A percentile compares a stretch with the other conserved stretches of the same genome.
These are phyloP conservation scores for Cotoneaster glaucophyllus DNA, from an alignment of 306 rosid species.

Conservation along the genomic window DNA sequence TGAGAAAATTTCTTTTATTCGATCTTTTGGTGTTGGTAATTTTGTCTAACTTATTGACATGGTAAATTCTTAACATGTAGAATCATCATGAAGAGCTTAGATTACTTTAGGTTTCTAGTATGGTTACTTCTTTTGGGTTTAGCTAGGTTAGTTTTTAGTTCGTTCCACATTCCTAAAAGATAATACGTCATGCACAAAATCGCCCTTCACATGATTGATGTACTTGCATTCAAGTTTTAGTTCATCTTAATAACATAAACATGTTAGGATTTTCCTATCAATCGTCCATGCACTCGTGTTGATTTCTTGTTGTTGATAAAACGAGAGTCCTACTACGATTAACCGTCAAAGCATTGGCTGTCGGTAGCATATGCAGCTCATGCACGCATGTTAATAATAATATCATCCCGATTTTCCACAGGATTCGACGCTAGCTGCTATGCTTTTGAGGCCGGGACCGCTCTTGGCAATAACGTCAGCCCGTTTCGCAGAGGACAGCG, in stretches of 20 bases:
- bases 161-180: no score
- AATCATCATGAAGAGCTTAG: not conserved
- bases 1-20: no score
- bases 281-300: not conserved
- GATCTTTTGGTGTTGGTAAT: no score
- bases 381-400: no score
- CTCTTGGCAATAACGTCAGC: constrained; percentile 47
- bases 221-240: not conserved
- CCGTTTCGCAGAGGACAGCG: constrained; percentile 26
- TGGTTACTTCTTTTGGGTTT: not conserved
- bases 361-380: no score
- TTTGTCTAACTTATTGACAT: not conserved
- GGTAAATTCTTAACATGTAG: not conserved
- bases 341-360: no score
- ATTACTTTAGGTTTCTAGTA: not conserved
- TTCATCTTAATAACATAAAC: not conserved
- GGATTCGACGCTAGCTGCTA: constrained; percentile 86
- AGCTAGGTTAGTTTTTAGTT: not conserved
- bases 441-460: constrained; percentile 89
- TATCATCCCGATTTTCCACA: constrained; percentile 8
- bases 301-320: no score
- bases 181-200: no score
- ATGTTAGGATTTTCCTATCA: not conserved
- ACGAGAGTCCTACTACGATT: no score
- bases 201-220: not conserved